Base-by-base conservation (phyloP, 345 rosid species). In the Brassica nigra region DNA sequence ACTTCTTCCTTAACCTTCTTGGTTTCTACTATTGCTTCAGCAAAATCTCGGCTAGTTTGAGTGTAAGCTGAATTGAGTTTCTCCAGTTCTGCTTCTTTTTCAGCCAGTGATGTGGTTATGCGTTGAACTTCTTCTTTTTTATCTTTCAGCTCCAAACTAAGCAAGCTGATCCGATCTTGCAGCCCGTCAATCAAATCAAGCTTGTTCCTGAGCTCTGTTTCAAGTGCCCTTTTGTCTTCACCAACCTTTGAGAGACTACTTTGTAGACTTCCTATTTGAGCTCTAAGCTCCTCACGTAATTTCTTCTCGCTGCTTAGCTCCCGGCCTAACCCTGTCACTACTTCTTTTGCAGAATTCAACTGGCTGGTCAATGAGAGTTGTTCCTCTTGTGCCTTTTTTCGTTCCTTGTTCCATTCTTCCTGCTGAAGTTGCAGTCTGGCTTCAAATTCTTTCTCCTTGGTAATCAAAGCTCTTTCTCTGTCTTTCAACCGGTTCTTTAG, bases 291-390 rank as follows among this genome's bases (percentile, higher is more conserved):
- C 44, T 86, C 90, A 9, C 88, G 70, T 70, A 76, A 58, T 80
- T 61, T 87, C 85, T 87, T 92, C 80, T 92, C 90, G 23, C 89
- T 82, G 81, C 82, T 86, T 42, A 93, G 89, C 87, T 92, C 98
- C 80, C 76, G 83, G 66, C 90, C 99, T 72, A 92, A 76, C 39
- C 83, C 90, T 52, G 85, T 31, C 80, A 89, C 86, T 34, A 87
- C 78, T 54, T 74, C 79, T 71, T 90, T 89, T 4, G 98, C 98
- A 30, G 88, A 84, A 72, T 75, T 88, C 42, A 93, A 80, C 86
- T 86, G 90, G 76, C 78, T 83, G 77, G 73, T 44, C 54, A 92
- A 70, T 78, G 85, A 80, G 75, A 78, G 80, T 62, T 86, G 84
- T 55, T 91, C 98, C 69, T 88, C 94, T 83, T 85, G 85, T 42